Evolutionary conservation across 257 asterid genomes (phyloP).

Genomic region (Solanum bulbocastanum): DNA sequence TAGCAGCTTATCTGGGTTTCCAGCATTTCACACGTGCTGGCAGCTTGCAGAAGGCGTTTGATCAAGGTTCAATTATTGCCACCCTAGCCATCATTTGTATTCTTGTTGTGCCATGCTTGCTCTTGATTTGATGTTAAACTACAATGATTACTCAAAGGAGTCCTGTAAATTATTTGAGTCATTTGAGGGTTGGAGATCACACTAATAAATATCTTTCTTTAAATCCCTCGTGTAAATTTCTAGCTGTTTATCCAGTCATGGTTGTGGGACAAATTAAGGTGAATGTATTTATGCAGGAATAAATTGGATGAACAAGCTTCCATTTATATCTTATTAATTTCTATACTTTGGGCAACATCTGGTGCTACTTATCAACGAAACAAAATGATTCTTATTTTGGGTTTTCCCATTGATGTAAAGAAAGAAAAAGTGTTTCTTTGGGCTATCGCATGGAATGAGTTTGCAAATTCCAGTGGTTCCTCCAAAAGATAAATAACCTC

Average conservation of each 20-base stretch:
- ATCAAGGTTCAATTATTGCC: slow-evolving; percentile 77
- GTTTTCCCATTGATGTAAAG: background rate
- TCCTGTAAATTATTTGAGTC: slow-evolving; percentile 7
- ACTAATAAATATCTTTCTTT: background rate
- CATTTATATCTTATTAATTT: background rate
- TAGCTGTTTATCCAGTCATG: background rate
- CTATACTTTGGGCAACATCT: background rate
- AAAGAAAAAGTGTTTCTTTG: background rate
- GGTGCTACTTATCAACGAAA: background rate
- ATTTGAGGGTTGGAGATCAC: background rate
- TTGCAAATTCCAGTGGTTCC: background rate
- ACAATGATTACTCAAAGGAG: background rate
- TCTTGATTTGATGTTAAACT: slow-evolving; percentile 38
- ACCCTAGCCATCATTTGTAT: slow-evolving; percentile 62
- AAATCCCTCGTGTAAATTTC: background rate
- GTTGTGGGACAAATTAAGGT: background rate
- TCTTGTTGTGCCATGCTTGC: slow-evolving; percentile 58
- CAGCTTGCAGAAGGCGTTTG: slow-evolving; percentile 57
- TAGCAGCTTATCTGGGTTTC: slow-evolving; percentile 85
- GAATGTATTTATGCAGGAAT: background rate
- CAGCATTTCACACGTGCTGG: slow-evolving; percentile 74
- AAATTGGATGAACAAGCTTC: background rate
- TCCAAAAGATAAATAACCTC: background rate
- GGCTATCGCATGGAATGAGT: background rate
- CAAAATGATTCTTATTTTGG: background rate